Base-by-base conservation (phyloP, 306 rosid species). In the Cucurbita maxima region DNA sequence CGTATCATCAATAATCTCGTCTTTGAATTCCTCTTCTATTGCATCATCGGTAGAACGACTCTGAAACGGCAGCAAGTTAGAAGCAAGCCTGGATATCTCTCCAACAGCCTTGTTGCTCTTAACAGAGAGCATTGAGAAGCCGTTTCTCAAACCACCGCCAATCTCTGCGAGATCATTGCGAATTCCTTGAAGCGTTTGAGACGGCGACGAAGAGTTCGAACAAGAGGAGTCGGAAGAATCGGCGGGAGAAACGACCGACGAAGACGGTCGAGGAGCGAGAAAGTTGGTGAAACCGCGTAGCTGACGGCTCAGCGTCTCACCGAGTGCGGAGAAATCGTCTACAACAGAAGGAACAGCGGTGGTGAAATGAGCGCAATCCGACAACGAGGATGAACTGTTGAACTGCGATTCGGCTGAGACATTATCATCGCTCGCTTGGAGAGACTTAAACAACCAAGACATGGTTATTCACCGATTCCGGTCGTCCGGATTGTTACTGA, bases 141-240 rank as follows among this genome's bases (percentile, higher is more conserved):
- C 83, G 73, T 71, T 82, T 79, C 74, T 84, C 79, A 94, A 85
- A 79, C 95, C 88, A 72, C 97, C 96, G 18, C 96, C 82, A 79
- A 94, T 91, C 82, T 94, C 99, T 79, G 68, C 90, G 9, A 94
- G 91, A 86, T 94, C 99, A 87, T 84, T 94, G 38, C 88, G 86
- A 69, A 94, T 84, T 64, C 99, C 99, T 3, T 76, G 16, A 45
- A 94, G 78, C 64, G 86, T 74, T 75, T 58, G 86, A 45, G 88
- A 79, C 16, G 66, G 20, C 34, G 36, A 40, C 10, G 58, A 19
- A 4, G 77, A 44, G 47, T 40, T 10, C 0, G 77, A 55, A 54
- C 70, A 63, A 57, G 54, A 25, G n/a, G 54, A 25, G n/a, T 74
- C 77, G 22, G 53, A 30, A 44, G 77, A 78, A 18, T 48, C 79